Conservation (phyloP, 352 stramenopile genomes). For the Pythium folliculosum region DNA sequence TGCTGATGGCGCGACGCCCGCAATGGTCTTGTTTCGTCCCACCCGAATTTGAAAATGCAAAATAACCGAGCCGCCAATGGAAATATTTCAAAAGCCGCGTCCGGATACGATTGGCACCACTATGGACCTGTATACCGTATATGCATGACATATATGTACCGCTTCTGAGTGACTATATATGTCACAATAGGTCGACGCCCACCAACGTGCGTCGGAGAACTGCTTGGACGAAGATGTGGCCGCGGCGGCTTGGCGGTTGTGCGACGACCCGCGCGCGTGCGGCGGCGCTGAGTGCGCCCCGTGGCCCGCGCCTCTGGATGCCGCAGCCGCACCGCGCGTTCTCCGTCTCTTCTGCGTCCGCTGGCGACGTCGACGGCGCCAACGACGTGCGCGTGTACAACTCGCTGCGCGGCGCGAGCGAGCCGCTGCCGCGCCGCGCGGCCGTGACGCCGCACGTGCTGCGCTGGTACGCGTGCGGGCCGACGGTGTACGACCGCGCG, state of each 20-base stretch:
- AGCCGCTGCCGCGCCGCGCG: too few relatives aligned
- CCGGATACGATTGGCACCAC: neutral
- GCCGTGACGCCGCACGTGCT: slow-evolving; percentile 38
- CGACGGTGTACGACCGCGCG: slow-evolving; percentile 98
- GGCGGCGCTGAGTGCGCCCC: neutral
- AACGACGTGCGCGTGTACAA: slow-evolving; percentile 50
- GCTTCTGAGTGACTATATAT: neutral
- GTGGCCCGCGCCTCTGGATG: neutral
- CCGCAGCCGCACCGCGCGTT: too few relatives aligned
- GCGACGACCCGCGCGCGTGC: neutral
- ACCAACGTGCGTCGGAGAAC: too few relatives aligned
- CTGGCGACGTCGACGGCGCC: neutral
- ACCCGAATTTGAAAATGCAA: slow-evolving; percentile 35
- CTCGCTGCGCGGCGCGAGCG: slow-evolving; percentile 24
- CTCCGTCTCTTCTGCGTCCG: neutral
- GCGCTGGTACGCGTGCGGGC: slow-evolving; percentile 98
- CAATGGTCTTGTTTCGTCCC: neutral
- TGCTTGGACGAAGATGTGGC: too few relatives aligned
- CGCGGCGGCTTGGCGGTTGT: too few relatives aligned
- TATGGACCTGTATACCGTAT: neutral
- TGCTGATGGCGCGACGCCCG: neutral
- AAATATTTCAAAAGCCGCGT: slow-evolving; percentile 5
- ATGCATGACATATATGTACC: neutral
- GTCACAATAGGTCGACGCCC: too few relatives aligned
- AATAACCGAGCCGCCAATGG: slow-evolving; percentile 9